Percentiles rank a stretch among this genome's conserved stretches.
Conservation (phyloP, 805 yeast species). For the Ogataea dorogensis region DNA sequence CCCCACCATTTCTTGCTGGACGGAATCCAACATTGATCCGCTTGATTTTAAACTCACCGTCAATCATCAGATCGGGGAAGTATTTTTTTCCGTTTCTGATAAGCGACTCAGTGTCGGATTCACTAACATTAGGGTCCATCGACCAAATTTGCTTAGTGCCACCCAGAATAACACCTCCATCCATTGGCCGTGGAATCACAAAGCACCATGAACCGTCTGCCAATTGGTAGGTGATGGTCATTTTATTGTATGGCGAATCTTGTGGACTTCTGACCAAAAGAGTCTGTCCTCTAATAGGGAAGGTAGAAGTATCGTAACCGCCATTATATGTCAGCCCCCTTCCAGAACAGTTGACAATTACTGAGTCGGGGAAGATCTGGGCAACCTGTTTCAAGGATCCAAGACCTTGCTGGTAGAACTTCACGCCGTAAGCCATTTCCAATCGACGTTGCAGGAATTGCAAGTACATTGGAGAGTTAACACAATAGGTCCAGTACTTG, state of each 20-base stretch:
- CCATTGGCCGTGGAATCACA: slow-evolving; percentile 56
- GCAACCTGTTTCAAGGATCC: slow-evolving; percentile 42
- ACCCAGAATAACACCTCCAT: slow-evolving; percentile 63
- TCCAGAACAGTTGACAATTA: slow-evolving; percentile 58
- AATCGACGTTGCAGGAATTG: slow-evolving; percentile 44
- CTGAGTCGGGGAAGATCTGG: slow-evolving; percentile 29
- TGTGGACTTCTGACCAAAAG: slow-evolving; percentile 49
- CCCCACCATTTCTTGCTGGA: slow-evolving; percentile 62
- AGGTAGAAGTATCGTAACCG: slow-evolving; percentile 47
- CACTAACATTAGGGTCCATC: slow-evolving; percentile 34
- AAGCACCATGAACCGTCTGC: slow-evolving; percentile 41
- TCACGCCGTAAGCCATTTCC: slow-evolving; percentile 32
- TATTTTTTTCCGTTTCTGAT: slow-evolving; percentile 39
- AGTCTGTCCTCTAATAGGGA: slow-evolving; percentile 65
- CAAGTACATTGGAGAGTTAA: slow-evolving; percentile 58
- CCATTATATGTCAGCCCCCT: slow-evolving; percentile 55
- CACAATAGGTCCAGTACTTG: slow-evolving; percentile 53
- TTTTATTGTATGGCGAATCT: slow-evolving; percentile 36
- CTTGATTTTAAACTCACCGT: slow-evolving; percentile 42
- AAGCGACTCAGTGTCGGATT: slow-evolving; percentile 47
- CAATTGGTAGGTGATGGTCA: slow-evolving; percentile 52
- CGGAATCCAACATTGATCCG: slow-evolving; percentile 63
- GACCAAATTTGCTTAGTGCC: slow-evolving; percentile 62
- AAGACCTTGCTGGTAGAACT: slow-evolving; percentile 34
- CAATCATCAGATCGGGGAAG: slow-evolving; percentile 50